Base-by-base conservation (phyloP, 352 stramenopile genomes). In the Paralagenidium karlingii region DNA sequence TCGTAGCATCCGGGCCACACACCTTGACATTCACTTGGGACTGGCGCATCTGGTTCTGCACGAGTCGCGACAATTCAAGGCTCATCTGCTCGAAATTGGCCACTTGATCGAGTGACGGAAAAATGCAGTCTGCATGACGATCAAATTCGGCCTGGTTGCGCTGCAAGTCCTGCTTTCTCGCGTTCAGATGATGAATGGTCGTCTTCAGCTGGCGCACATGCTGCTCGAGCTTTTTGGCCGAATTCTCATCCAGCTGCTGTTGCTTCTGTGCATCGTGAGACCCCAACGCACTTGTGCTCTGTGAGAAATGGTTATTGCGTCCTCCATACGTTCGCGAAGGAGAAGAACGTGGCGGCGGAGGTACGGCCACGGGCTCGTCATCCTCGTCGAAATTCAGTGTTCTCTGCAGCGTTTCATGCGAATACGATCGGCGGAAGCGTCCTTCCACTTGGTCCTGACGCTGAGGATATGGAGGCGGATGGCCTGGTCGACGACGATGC, bases 11-110 rank as follows among this genome's bases (percentile, higher is more conserved):
- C 30, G 30, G 30, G n/a, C n/a, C 13, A 19, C 29, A 20, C 36
- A 65, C 58, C 58, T 71, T 71, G 39, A 68, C 55, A 45, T 68
- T 70, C 4, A 45, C 46, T 43, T 70, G 63, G 8, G 63, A 76
- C 21, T 51, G 52, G 1, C 57, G 43, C 51, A 87, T 52, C 19
- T 81, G 74, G 22, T 68, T 68, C 38, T 87, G 69, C 13, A 87
- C 70, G 16, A 87, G 69, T 45, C 82, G 74, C 26, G 70, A 82
- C 5, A 87, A 49, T 40, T 84, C 68, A 42, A 83, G 59, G 47
- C 84, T 87, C 5, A 87, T 43, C n/a, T 75, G 67, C 47, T 85
- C 74, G 15, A 87, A n/a, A 42, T 85, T 61, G 47, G 84, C 84
- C 5, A 87, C 43, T n/a, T 75, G 67, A 45, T 85, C 74, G 15